Conservation (phyloP, 257 asterid genomes). For the Salvia miltiorrhiza region DNA sequence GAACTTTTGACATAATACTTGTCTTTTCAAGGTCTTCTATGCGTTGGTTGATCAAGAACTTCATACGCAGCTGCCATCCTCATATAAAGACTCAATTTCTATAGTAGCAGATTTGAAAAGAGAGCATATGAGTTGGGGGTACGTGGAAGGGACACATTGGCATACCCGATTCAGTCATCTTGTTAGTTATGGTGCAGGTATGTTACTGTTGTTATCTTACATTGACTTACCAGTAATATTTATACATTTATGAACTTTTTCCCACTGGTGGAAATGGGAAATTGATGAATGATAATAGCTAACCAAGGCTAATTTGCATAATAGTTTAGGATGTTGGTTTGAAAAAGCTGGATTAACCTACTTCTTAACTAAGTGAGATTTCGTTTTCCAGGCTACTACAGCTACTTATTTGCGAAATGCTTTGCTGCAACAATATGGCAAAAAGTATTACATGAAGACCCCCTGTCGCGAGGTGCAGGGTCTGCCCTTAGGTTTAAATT, state of each 20-base stretch:
- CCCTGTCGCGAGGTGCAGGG: conserved; percentile 73
- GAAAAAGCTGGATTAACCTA: background rate
- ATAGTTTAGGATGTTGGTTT: background rate
- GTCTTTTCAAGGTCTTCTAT: conserved; percentile 62
- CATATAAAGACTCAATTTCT: conserved; percentile 45
- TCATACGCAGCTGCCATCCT: conserved; percentile 56
- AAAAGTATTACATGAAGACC: conserved; percentile 64
- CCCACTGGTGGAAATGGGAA: background rate
- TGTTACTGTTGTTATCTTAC: background rate
- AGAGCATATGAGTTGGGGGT: conserved; percentile 79
- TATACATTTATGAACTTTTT: background rate
- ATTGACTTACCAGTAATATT: background rate
- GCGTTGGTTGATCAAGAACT: conserved; percentile 83
- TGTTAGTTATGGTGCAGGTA: conserved; percentile 94
- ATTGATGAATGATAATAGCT: background rate
- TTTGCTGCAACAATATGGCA: conserved; percentile 85
- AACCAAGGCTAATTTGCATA: background rate
- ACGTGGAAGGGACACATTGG: conserved; percentile 92
- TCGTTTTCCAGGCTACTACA: conserved; percentile 71
- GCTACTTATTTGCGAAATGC: conserved; percentile 95
- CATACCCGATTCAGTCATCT: conserved; percentile 91
- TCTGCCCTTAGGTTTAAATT: conserved; percentile 69
- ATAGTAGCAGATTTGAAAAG: conserved; percentile 69
- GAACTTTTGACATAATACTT: conserved; percentile 10
- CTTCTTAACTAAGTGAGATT: background rate